Evolutionary conservation across 2,329 filamentous ascomycete genomes (phyloP).

Genomic region (Colletotrichum chrysophilum): DNA sequence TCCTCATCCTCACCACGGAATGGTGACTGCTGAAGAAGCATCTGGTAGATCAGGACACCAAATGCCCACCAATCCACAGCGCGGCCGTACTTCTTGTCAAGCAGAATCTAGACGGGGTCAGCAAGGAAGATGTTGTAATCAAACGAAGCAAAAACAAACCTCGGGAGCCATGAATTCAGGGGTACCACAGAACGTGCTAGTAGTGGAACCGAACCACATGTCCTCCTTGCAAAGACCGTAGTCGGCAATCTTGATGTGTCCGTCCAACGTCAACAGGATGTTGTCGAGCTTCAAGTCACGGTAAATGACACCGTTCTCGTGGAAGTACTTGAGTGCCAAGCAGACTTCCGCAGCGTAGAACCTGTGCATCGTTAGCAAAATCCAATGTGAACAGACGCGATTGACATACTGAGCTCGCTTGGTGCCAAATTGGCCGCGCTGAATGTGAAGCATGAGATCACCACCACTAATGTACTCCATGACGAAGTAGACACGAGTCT

Average conservation of each 20-base stretch:
- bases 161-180: conserved; percentile 99
- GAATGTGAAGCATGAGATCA: conserved; percentile 98
- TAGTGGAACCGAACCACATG: conserved; percentile 98
- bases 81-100: conserved; percentile 98
- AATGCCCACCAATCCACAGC: conserved; percentile 99
- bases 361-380: conserved; percentile 44
- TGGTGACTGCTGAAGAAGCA: conserved; percentile 97
- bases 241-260: conserved; percentile 98
- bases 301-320: conserved; percentile 99
- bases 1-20: conserved; percentile 99
- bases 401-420: conserved; percentile 86
- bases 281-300: conserved; percentile 94
- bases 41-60: conserved; percentile 98
- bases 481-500: conserved; percentile 97
- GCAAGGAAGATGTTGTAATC: conserved; percentile 18
- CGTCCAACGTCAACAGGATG: conserved; percentile 91
- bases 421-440: conserved; percentile 92
- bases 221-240: conserved; percentile 99
- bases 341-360: conserved; percentile 99
- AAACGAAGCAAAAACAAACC: conserved; percentile 53
- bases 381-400: background rate
- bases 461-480: conserved; percentile 99
- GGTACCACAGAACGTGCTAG: conserved; percentile 98
- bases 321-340: conserved; percentile 97
- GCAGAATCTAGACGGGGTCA: conserved; percentile 71